Base-by-base conservation (phyloP, 2,329 filamentous ascomycete genomes). In the Nannizzia gypsea region DNA sequence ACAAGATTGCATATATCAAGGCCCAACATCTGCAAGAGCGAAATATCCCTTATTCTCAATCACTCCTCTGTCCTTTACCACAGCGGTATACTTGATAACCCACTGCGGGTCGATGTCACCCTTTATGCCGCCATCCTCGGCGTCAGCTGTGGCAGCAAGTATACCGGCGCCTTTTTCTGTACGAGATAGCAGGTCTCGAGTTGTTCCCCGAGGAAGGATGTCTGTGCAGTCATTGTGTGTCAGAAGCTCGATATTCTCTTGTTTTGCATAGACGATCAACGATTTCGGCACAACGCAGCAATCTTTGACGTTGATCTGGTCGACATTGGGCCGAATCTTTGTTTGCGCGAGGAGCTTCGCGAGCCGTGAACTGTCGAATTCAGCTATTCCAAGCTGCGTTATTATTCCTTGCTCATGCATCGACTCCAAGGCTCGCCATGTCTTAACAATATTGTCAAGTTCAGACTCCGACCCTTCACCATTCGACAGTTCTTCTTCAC, bases 21-120 rank as follows among this genome's bases (percentile, higher is more conserved):
- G 77, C 54, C 77, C 76, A 64, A 93, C 73, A 69, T 90, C 86
- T 2, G 91, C 92, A 20, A 85, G 84, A 1, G 92, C 92, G 77
- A 96, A 96, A 74, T 96, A 97, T 6, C 93, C 93, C 78, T 97
- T 99, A 71, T 93, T 96, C 78, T 99, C 93, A 65, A 99, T 92
- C 6, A 99, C 93, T 13, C 93, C 93, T 59, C 93, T 81, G 71
- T 97, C 88, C 72, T 88, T 88, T 44, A 97, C 89, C 61, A 97
- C 92, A 1, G 93, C 93, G 40, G 92, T 96, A 72, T 99, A 99
- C 72, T 97, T 95, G 66, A 92, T 87, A 28, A 97, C 93, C 92
- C 93, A 99, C 71, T 92, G 85, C 28, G 93, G 91, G 61, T 83
- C 82, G 56, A 97, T 81, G 64, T 96, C 85, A 3, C 90, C 91